phyloP scores from a whole-genome alignment of 495 filamentous ascomycete genomes.

The Immersiella caudata region DNA sequence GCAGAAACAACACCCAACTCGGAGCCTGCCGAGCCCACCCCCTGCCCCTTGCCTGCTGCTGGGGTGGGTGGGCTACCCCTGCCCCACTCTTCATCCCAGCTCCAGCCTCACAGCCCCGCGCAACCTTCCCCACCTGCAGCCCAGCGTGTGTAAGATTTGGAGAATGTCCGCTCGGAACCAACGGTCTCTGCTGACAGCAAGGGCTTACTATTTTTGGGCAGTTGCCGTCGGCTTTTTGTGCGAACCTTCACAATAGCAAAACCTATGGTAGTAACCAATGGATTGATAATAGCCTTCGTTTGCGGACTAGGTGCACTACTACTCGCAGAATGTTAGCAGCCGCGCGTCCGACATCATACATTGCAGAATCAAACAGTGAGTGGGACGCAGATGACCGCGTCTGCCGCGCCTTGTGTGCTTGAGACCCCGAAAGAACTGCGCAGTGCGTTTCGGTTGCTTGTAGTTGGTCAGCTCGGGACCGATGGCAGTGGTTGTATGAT shows the following conservation, averaged over 20 bases:
- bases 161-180: neutral
- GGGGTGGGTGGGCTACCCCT: neutral
- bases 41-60: neutral
- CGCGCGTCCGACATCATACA: neutral
- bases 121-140: neutral
- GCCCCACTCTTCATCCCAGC: neutral
- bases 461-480: neutral
- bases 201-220: neutral
- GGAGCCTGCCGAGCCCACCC: neutral
- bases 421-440: too few relatives aligned
- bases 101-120: neutral
- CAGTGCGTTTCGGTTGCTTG: neutral
- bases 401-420: neutral
- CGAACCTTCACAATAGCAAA: neutral
- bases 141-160: neutral
- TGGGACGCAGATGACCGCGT: neutral
- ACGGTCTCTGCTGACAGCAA: neutral
- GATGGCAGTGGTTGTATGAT: neutral
- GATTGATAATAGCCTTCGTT: too few relatives aligned
- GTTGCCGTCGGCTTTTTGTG: too few relatives aligned
- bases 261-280: too few relatives aligned
- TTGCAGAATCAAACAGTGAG: neutral
- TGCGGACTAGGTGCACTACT: too few relatives aligned
- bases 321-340: neutral
- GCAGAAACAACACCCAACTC: neutral